Evolutionary conservation across 495 filamentous ascomycete species (phyloP).

Genomic region (Physcia stellaris): DNA sequence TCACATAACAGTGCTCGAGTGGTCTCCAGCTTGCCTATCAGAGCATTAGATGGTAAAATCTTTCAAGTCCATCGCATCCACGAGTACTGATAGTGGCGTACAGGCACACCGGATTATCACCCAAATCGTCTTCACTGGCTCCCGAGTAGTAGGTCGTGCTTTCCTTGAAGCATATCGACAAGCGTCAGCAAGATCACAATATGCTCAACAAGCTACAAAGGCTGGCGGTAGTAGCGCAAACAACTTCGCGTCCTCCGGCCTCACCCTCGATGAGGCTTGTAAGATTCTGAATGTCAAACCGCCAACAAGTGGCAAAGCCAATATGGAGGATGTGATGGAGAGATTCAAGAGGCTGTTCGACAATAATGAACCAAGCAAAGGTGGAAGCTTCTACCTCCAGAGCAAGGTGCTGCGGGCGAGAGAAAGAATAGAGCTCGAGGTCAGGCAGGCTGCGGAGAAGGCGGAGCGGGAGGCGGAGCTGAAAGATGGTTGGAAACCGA

Average conservation of each 20-base stretch:
- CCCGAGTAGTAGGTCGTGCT: conserved; percentile 83
- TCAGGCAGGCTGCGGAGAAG: conserved; percentile 33
- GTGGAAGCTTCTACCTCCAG: conserved; percentile 94
- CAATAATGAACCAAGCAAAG: conserved; percentile 82
- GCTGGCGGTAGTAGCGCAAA: conserved; percentile 28
- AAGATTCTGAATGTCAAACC: conserved; percentile 95
- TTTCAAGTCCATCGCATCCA: no score
- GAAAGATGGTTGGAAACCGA: conserved; percentile 81
- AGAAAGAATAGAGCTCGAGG: conserved; percentile 81
- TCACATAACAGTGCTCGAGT: no score
- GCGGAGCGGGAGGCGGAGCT: conserved; percentile 49
- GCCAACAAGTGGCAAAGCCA: conserved; percentile 58
- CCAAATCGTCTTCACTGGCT: conserved; percentile 80
- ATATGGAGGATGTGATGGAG: conserved; percentile 63
- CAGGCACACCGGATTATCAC: conserved; percentile 92
- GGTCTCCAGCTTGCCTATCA: no score
- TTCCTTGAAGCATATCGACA: conserved; percentile 86
- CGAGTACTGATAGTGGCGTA: no score
- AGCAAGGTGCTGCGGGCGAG: conserved; percentile 87
- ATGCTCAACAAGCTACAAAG: conserved; percentile 48
- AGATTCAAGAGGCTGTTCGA: conserved; percentile 95
- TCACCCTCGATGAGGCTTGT: conserved; percentile 80
- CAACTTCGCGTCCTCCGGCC: conserved; percentile 30
- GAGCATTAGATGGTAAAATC: no score
- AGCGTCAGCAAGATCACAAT: conserved; percentile 72